Base-by-base conservation (phyloP, 1,139 yeast species). In the Meyerozyma carpophila region DNA sequence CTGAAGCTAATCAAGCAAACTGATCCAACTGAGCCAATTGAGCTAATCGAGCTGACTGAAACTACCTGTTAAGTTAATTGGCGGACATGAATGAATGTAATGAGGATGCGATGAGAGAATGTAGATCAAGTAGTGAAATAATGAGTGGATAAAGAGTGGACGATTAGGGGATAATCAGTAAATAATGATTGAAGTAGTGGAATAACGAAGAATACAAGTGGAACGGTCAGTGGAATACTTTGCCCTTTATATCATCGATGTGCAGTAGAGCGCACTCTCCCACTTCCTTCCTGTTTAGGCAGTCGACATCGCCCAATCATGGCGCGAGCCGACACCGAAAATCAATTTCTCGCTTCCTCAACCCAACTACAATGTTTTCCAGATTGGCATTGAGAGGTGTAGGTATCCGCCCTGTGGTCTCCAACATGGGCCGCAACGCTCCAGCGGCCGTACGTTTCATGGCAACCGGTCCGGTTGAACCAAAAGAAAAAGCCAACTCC, bases 401-500 rank as follows among this genome's bases (percentile, higher is more conserved):
- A 64, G 71, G 72, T 47, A 50, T 62, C 50, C 75, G 76, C 58
- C 73, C 71, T 57, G 70, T 74, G 55, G 70, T 75, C 26, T 20
- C n/a, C 5, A 25, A 75, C 70, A 70, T 60, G 76, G 68, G 44
- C 37, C 40, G 25, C 13, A 36, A 16, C 18, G 8, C 34, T 16
- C 36, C 37, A 21, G 10, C 77, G 58, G 86, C 86, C 53, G 65
- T 79, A 55, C 86, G 91, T 77, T 69, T 66, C 67, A 63, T 81
- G 65, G 77, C 88, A 44, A 73, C 85, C 44, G 34, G 34, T 31
- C 80, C 81, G 54, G 75, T 64, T 52, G 96, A 90, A 61, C 97
- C 97, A 66, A 87, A 89, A 77, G 79, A 84, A 61, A 89, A 88
- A 78, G 98, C 98, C 50, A 71, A 79, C 61, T 82, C 96, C 48